These are phyloP conservation scores for Trichoderma oligosporum DNA, from an alignment of 2,329 filamentous ascomycete species.

Conservation along the genomic window DNA sequence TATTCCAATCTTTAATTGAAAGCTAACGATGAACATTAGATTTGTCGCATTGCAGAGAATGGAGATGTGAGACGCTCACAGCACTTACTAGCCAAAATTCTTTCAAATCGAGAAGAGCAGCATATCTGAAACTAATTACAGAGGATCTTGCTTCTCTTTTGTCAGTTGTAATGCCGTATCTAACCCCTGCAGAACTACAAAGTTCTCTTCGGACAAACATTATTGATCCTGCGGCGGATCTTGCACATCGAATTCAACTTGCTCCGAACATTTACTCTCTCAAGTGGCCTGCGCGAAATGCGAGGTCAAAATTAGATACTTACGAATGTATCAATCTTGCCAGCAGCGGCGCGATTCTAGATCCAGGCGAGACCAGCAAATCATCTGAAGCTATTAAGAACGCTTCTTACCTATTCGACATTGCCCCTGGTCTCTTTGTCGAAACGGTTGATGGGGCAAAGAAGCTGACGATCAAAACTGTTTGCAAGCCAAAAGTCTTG, in stretches of 20 bases:
- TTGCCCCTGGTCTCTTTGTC: constrained; percentile 37
- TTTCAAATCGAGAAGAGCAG: constrained; percentile 31
- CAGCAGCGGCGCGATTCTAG: constrained; percentile 29
- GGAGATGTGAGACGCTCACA: constrained; percentile 37
- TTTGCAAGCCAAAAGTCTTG: constrained; percentile 35
- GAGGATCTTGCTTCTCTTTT: constrained; percentile 35
- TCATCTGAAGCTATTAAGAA: constrained; percentile 30
- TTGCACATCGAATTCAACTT: constrained; percentile 37
- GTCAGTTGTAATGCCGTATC: constrained; percentile 30
- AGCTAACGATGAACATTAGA: constrained; percentile 26
- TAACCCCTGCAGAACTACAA: constrained; percentile 30
- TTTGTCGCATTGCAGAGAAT: constrained; percentile 34
- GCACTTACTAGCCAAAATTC: constrained; percentile 32
- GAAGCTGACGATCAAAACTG: constrained; percentile 32
- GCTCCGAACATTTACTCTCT: constrained; percentile 34
- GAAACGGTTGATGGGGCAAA: constrained; percentile 35
- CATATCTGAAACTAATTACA: constrained; percentile 30
- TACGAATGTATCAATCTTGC: constrained; percentile 38
- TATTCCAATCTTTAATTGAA: neutral
- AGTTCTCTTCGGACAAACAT: constrained; percentile 33
- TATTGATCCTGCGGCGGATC: constrained; percentile 36
- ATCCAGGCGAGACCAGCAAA: constrained; percentile 30
- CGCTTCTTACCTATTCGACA: constrained; percentile 36
- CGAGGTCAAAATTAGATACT: constrained; percentile 35
- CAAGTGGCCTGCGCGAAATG: constrained; percentile 38